These are phyloP conservation scores for Paecilomyces sp. DNA, from an alignment of 2,329 filamentous ascomycete genomes.

Conservation along the genomic window DNA sequence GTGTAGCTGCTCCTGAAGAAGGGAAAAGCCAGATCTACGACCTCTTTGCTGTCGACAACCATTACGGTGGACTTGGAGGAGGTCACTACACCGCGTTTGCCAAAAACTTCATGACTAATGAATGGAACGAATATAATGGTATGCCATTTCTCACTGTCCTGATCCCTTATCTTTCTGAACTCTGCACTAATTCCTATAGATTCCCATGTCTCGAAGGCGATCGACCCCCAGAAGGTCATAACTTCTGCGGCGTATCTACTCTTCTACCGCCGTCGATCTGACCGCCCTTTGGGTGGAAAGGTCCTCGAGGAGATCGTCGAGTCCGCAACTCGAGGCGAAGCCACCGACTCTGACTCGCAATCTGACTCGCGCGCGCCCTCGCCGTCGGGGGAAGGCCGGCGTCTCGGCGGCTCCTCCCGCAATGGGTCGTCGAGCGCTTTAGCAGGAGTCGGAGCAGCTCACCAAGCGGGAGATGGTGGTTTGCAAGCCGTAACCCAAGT, in stretches of 20 bases:
- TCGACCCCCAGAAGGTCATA: conserved; percentile 57
- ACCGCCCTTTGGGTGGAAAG: conserved; percentile 68
- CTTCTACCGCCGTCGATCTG: conserved; percentile 86
- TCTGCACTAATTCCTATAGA: conserved; percentile 54
- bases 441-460: conserved; percentile 69
- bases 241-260: conserved; percentile 80
- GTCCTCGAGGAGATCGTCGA: conserved; percentile 65
- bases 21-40: conserved; percentile 84
- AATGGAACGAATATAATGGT: conserved; percentile 98
- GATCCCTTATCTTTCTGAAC: neutral
- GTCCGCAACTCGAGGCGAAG: conserved; percentile 48
- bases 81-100: conserved; percentile 95
- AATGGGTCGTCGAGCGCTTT: conserved; percentile 88
- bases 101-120: conserved; percentile 79
- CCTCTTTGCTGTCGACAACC: conserved; percentile 90
- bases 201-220: conserved; percentile 59
- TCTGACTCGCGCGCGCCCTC: conserved; percentile 37
- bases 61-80: conserved; percentile 86
- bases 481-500: conserved; percentile 36
- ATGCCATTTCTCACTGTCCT: conserved; percentile 27
- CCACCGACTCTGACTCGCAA: conserved; percentile 40
- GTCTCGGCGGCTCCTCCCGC: conserved; percentile 81
- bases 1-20: conserved; percentile 72
- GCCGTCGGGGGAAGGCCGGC: conserved; percentile 72
- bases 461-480: conserved; percentile 58